Conservation (phyloP, 129 eudicot genomes). For the Ambrosia trifida region DNA sequence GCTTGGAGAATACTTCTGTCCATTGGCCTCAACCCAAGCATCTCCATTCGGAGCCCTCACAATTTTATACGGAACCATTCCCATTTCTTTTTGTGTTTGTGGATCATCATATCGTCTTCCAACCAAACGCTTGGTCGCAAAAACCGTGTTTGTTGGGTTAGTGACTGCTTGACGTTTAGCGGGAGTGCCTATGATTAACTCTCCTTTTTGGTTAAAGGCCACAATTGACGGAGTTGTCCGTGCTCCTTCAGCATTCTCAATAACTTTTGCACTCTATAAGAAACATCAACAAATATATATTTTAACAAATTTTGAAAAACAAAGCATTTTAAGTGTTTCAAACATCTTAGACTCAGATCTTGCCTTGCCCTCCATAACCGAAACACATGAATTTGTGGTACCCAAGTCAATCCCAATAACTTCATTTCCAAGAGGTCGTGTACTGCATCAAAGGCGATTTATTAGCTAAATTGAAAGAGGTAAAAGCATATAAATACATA, state of each 20-base stretch:
- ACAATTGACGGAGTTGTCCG: constrained; percentile 96
- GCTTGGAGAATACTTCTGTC: constrained; percentile 91
- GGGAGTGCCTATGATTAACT: constrained; percentile 86
- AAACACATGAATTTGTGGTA: constrained; percentile 94
- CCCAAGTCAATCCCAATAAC: constrained; percentile 98
- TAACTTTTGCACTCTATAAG: constrained; percentile 72
- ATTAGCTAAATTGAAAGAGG: background rate
- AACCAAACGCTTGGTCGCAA: constrained; percentile 84
- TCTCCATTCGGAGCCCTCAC: constrained; percentile 88
- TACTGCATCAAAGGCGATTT: constrained; percentile 38
- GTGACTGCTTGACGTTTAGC: constrained; percentile 99
- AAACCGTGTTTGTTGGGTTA: constrained; percentile 81
- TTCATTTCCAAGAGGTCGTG: constrained; percentile 80
- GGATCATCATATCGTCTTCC: constrained; percentile 87
- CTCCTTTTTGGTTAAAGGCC: constrained; percentile 87
- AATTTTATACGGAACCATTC: constrained; percentile 89
- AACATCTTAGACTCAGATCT: background rate
- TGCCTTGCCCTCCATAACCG: constrained; percentile 99
- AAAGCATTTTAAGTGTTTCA: background rate
- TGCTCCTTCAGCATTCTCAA: constrained; percentile 92
- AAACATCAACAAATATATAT: background rate
- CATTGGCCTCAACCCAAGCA: constrained; percentile 98
- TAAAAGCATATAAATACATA: background rate
- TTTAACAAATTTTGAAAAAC: background rate
- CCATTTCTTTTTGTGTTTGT: constrained; percentile 90